A percentile compares a stretch with the other conserved stretches of the same genome.
Conservation (phyloP, 495 filamentous ascomycete species). For the Aspergillus conjunctus region DNA sequence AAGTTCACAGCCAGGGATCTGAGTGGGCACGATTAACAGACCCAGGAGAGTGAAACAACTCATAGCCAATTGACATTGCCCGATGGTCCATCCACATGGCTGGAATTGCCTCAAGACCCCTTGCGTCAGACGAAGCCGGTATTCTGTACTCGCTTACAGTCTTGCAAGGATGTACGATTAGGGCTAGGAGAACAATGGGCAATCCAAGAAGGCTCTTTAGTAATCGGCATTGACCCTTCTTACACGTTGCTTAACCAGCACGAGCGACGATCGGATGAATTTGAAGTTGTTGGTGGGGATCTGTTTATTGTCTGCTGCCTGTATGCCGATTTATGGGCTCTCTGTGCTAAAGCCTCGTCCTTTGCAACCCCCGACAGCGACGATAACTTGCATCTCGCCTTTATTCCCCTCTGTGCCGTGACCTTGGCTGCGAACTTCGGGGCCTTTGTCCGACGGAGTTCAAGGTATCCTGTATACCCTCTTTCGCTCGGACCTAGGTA, state of each 20-base stretch:
- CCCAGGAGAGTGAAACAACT: neutral
- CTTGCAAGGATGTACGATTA: conserved; percentile 32
- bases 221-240: conserved; percentile 30
- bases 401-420: conserved; percentile 38
- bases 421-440: conserved; percentile 36
- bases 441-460: conserved; percentile 28
- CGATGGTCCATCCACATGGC: neutral
- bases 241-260: conserved; percentile 25
- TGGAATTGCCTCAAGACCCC: conserved; percentile 1
- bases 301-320: conserved; percentile 33
- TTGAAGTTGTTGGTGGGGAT: conserved; percentile 30
- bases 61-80: conserved; percentile 5
- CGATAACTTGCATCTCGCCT: conserved; percentile 22
- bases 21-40: neutral
- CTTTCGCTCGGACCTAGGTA: conserved; percentile 14
- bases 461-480: conserved; percentile 3
- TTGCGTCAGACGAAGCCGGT: conserved; percentile 20
- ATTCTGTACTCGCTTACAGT: conserved; percentile 28
- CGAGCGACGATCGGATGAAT: conserved; percentile 28
- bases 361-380: neutral
- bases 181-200: conserved; percentile 27
- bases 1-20: neutral
- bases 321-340: conserved; percentile 39
- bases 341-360: conserved; percentile 33
- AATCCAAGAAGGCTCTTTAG: conserved; percentile 38